Conservation (phyloP, 768 basidiomycete species). For the Kwoniella sp. region DNA sequence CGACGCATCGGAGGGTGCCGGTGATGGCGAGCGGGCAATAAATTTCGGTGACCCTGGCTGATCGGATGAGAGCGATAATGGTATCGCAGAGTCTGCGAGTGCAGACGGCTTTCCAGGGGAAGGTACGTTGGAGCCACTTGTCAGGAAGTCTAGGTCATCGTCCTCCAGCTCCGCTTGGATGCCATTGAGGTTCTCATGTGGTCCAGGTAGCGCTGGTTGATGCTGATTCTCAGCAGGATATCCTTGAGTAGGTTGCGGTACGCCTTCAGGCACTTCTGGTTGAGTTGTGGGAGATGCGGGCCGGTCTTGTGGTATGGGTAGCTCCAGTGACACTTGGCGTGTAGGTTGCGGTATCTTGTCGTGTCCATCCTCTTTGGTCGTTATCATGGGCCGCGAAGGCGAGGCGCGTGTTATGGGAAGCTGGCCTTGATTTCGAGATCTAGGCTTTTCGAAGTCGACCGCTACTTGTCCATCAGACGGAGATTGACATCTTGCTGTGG, state of each 20-base stretch:
- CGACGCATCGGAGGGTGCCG: background rate
- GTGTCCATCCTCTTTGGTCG: too few species aligned
- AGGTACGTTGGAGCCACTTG: background rate
- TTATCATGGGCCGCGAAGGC: too few species aligned
- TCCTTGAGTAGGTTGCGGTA: too few species aligned
- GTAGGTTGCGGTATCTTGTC: background rate
- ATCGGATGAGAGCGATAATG: background rate
- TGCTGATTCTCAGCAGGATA: too few species aligned
- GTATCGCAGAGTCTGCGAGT: background rate
- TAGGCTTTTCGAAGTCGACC: background rate
- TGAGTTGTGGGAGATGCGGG: background rate
- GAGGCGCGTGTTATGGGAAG: background rate
- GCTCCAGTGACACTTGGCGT: background rate
- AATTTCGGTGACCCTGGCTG: background rate
- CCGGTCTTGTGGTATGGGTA: background rate
- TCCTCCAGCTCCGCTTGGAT: background rate
- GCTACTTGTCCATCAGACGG: too few species aligned
- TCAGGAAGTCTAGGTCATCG: conserved; percentile 7
- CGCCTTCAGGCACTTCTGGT: too few species aligned
- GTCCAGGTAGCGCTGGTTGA: background rate
- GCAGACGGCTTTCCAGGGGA: background rate
- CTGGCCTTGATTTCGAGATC: background rate
- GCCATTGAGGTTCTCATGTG: background rate
- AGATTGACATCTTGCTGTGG: too few species aligned
- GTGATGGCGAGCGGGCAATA: background rate